These are phyloP conservation scores for Neoarthrinium moseri DNA, from an alignment of 2,329 filamentous ascomycete species.

Conservation along the genomic window DNA sequence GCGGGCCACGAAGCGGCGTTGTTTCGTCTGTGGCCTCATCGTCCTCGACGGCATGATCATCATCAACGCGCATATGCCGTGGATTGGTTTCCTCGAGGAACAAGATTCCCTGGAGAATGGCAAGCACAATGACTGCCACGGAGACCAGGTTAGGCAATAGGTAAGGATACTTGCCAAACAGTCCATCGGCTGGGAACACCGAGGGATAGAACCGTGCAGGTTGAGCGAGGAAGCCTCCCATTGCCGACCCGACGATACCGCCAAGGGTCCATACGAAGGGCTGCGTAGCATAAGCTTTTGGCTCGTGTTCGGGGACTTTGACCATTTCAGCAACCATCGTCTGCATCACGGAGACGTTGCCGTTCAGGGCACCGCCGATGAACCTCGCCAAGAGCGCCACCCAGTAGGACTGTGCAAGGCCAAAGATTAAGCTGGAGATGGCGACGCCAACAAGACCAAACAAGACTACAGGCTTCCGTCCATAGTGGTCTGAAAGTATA, in stretches of 20 bases:
- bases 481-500: conserved; percentile 37
- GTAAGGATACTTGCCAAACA: conserved; percentile 66
- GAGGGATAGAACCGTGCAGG: conserved; percentile 32
- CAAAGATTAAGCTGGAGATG: conserved; percentile 39
- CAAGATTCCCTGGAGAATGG: conserved; percentile 59
- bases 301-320: conserved; percentile 39
- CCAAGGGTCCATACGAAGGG: conserved; percentile 37
- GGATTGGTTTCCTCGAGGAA: conserved; percentile 53
- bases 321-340: conserved; percentile 41
- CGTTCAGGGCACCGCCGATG: conserved; percentile 37
- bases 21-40: conserved; percentile 20
- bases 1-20: conserved; percentile 19
- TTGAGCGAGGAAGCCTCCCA: conserved; percentile 35
- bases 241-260: conserved; percentile 34
- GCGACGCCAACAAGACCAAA: conserved; percentile 34
- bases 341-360: conserved; percentile 36
- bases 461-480: conserved; percentile 34
- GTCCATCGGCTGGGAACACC: conserved; percentile 35
- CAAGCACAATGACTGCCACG: conserved; percentile 58
- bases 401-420: conserved; percentile 39
- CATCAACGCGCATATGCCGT: conserved; percentile 13
- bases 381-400: conserved; percentile 39
- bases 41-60: conserved; percentile 17
- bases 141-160: conserved; percentile 68
- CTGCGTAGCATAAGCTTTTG: conserved; percentile 33